phyloP scores from a whole-genome alignment of 352 stramenopile species.

The Globisporangium megalacanthum region DNA sequence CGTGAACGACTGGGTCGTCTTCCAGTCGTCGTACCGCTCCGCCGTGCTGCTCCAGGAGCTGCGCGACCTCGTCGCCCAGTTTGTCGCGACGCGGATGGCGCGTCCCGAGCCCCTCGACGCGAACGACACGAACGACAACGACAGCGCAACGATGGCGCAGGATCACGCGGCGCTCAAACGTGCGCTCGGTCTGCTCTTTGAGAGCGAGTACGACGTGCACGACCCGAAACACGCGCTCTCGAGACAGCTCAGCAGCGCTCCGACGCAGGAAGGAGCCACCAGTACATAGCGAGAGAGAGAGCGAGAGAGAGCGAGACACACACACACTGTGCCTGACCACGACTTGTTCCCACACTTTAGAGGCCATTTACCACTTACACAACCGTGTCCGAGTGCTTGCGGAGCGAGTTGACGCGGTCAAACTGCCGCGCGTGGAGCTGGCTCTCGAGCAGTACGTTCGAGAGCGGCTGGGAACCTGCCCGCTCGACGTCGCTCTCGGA shows the following conservation, averaged over 20 bases:
- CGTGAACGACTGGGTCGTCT: conserved; percentile 65
- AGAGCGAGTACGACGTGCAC: conserved; percentile 39
- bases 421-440: conserved; percentile 37
- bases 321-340: neutral
- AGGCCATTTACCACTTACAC: conserved; percentile 12
- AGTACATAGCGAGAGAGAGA: neutral
- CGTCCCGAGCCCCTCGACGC: conserved; percentile 7
- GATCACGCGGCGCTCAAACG: conserved; percentile 15
- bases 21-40: conserved; percentile 55
- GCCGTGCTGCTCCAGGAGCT: conserved; percentile 48
- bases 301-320: neutral
- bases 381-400: conserved; percentile 32
- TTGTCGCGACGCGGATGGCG: conserved; percentile 35
- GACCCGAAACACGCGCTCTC: conserved; percentile 45
- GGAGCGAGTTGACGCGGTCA: conserved; percentile 22
- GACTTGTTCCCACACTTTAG: neutral
- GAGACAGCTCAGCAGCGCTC: conserved; percentile 20
- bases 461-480: conserved; percentile 6
- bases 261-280: neutral
- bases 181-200: conserved; percentile 31
- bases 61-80: conserved; percentile 19
- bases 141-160: neutral
- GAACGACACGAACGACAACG: neutral
- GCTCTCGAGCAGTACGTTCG: conserved; percentile 29
- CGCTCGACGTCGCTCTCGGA: conserved; percentile 15